Evolutionary conservation across 2,329 filamentous ascomycete genomes (phyloP), one percentile per base, ranked within the genome.

Genomic region (Ophiostoma ulmi): DNA sequence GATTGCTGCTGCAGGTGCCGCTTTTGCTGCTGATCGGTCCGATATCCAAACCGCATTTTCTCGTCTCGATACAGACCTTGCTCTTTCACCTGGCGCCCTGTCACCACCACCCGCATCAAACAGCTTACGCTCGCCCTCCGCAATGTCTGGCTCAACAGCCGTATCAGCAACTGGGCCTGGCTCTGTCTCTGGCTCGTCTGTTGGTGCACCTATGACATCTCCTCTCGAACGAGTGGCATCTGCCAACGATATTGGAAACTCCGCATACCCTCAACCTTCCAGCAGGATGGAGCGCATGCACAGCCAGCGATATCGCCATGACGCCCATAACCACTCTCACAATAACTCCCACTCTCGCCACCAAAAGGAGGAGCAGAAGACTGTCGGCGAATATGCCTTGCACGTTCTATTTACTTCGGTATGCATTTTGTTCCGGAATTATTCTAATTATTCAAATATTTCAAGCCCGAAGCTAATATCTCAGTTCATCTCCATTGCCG

Each of bases 311-410:
- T 83, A 87, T 66, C 88, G 90, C 74, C 87, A 90, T 76, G 91
- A 93, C 77, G 83, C 85, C 8, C 90, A 91, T 77, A 88, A 93
- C 73, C 90, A 92, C 77, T 83, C 85, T 7, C 90, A 91, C 77
- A 88, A 94, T 77, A 90, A 89, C 75, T 92, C 91, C 20, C 89
- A 93, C 76, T 94, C 90, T 68, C 86, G 88, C 70, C 87, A 90
- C 76, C 87, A 88, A 75, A 87, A 90, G 69, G 92, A 97, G 74
- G 87, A 91, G 75, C 87, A 88, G 75, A 87, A 90, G 70, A 97
- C 94, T 0, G 94, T 97, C n/a, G 94, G 93, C 70, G 95, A 99
- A 83, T 98, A 97, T 86, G 95, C 95, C 26, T 83, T 99, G 72
- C 94, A 98, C 80, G 94, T 98, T 75, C 83, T 99, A 63, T 97